Evolutionary conservation across 2,329 filamentous ascomycete genomes (phyloP), one percentile per base, ranked within the genome.

Genomic region (Knufia petricola): DNA sequence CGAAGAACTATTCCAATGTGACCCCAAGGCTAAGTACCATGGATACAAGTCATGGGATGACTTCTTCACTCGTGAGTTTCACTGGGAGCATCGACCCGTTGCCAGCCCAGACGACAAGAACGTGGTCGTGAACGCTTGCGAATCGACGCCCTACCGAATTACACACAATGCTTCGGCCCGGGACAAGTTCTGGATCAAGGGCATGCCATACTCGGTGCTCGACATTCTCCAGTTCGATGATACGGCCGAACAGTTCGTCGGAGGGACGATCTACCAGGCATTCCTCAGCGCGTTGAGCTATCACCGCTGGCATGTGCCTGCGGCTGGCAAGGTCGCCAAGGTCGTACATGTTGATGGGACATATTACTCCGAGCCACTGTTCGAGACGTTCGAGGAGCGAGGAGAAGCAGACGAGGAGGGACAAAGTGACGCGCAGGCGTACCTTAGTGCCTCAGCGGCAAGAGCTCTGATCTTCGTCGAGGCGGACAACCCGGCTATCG

Each of bases 41-140:
- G 81, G 82, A n/a, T 85, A 70, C 66, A 75, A 70, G 49, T 83
- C 79, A 0, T 85, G 82, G 82, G 82, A 85, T 50, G 68, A 78
- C 58, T 86, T 85, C 66, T 85, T 86, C 66, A 83, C 78, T 0
- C 74, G 82, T 4, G 49, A 67, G 4, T 72, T 84, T 48, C 69
- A 65, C 6, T 70, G 76, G 3, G 65, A 64, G 0, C 70, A 77
- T 1, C 74, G 82, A 0, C 82, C 81, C 0, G 68, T 85, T 1
- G 77, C 75, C 0, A 66, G 63, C 0, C 76, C 77, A 0, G 69
- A 78, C 0, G 73, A 85, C 50, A 64, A 70, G 50, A 63, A 59
- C 28, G 66, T 78, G 19, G 74, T 86, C 48, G 73, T 68, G 43
- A 85, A 83, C 60, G 73, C 76, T 1, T 85, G 82, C 64, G 82